Base-by-base conservation (phyloP, 495 filamentous ascomycete species). In the Penicillium antarcticum region DNA sequence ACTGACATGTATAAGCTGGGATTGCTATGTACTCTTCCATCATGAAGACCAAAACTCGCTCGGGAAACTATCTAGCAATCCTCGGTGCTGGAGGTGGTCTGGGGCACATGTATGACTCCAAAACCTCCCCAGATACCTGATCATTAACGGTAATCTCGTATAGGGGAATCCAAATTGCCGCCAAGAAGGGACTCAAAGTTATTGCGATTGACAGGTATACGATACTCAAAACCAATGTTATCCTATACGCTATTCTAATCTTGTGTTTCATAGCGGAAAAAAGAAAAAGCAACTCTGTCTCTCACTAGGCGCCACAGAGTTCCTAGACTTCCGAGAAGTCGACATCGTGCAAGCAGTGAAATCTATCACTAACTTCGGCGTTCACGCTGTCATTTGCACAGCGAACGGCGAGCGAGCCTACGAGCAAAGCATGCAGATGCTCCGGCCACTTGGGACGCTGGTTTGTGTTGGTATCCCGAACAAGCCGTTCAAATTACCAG, bases 1-100 rank as follows among this genome's bases (percentile, higher is more conserved):
- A 18, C 45, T 61, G 26, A 29, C 24, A 61, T 38, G 2, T 9
- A 3, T 8, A 34, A 68, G 71, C 73, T 41, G 73, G 73, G 11
- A 72, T 76, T 33, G 69, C 72, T 7, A 74, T 75, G 73, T 76
- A 74, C 46, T 73, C 70, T n/a, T 73, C 73, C 7, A 73, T 76
- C 42, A 66, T 68, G 49, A 74, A 74, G 49, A 69, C 70, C 6
- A 73, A 67, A 32, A 58, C 71, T 23, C 62, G 67, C 16, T 60
- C 66, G 2, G 73, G 70, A 18, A 62, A 76, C 39, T 76, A 65
- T 62, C 59, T 76, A 26, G 69, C 66, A 33, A 65, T 76, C 8
- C 54, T 71, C 16, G 73, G 73, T 24, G 73, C 73, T 16, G 73
- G 73, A 34, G 73, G 73, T 12, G 73, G 73, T 4, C 42, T 76